Conservation (phyloP, 2,329 filamentous ascomycete species). For the Fusarium ramigenum region DNA sequence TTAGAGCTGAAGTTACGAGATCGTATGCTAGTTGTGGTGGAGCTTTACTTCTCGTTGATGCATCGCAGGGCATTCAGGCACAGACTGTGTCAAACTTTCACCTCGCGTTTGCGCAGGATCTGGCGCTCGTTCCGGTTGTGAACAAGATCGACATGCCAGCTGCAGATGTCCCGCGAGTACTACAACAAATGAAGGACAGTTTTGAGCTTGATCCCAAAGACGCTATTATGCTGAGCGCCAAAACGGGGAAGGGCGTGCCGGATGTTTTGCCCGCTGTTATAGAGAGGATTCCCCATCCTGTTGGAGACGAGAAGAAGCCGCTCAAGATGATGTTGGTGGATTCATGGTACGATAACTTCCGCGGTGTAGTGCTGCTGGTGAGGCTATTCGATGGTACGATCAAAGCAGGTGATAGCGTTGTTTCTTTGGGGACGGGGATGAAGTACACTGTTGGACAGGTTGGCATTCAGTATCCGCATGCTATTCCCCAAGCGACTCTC, state of each 20-base stretch:
- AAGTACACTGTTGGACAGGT: constrained; percentile 97
- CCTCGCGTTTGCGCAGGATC: constrained; percentile 89
- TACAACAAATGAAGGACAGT: constrained; percentile 84
- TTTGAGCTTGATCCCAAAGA: constrained; percentile 87
- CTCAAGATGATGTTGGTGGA: constrained; percentile 90
- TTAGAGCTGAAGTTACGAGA: constrained; percentile 92
- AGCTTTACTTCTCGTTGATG: constrained; percentile 91
- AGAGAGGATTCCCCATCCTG: constrained; percentile 82
- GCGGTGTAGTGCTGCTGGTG: constrained; percentile 90
- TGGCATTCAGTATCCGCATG: constrained; percentile 92
- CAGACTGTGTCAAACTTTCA: constrained; percentile 99
- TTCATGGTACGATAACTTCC: constrained; percentile 98
- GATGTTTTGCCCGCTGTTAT: constrained; percentile 87
- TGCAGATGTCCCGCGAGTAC: constrained; percentile 84
- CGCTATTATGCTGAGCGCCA: constrained; percentile 81
- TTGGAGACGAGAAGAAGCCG: constrained; percentile 76
- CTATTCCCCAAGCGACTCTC: constrained; percentile 81
- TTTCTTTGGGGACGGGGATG: constrained; percentile 86
- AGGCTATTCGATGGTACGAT: constrained; percentile 90
- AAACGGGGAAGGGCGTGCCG: constrained; percentile 89
- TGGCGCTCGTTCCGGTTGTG: constrained; percentile 88
- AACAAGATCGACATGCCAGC: constrained; percentile 97
- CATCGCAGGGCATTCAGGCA: constrained; percentile 94
- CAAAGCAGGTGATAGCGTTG: constrained; percentile 82
- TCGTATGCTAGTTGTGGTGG: constrained; percentile 97